phyloP scores from a whole-genome alignment of 2,329 filamentous ascomycete species.

The Mycosphaerella sp. region DNA sequence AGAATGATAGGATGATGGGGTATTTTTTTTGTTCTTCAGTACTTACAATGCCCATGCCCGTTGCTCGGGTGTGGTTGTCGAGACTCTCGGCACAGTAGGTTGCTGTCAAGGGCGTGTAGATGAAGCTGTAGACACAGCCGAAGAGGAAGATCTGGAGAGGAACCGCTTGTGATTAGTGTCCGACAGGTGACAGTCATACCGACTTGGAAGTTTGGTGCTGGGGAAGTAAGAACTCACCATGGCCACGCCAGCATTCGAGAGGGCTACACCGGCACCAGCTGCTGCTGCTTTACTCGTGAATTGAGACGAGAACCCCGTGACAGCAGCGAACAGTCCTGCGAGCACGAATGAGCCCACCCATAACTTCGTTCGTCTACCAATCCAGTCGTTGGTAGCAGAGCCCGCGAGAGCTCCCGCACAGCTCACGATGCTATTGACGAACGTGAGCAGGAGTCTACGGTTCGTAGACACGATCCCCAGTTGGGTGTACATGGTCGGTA shows the following conservation, averaged over 20 bases:
- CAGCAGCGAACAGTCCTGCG: constrained; percentile 9
- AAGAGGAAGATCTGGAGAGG: constrained; percentile 5
- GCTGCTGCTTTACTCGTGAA: constrained; percentile 5
- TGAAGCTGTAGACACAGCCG: constrained; percentile 7
- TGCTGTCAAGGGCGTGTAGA: constrained; percentile 9
- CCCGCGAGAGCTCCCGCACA: constrained; percentile 10
- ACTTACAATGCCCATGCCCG: constrained; percentile 7
- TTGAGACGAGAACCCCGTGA: constrained; percentile 11
- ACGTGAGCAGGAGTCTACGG: constrained; percentile 6
- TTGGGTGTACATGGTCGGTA: constrained; percentile 11
- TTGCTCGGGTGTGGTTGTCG: constrained; percentile 9
- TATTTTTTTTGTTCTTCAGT: too few relatives aligned
- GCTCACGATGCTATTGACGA: constrained; percentile 13
- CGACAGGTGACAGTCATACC: too few relatives aligned
- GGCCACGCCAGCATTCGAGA: constrained; percentile 12
- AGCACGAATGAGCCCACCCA: constrained; percentile 8
- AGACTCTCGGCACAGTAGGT: constrained; percentile 9
- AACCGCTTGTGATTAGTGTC: too few relatives aligned
- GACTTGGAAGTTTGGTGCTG: too few relatives aligned
- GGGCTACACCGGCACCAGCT: constrained; percentile 1
- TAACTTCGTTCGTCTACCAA: constrained; percentile 10
- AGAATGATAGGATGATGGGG: too few relatives aligned
- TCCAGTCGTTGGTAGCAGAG: constrained; percentile 9
- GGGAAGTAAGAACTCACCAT: constrained; percentile 2
- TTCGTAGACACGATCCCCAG: constrained; percentile 10